Evolutionary conservation across 2,329 filamentous ascomycete genomes (phyloP), one percentile per base, ranked within the genome.

Genomic region (Ceratocystis diversiconidia): DNA sequence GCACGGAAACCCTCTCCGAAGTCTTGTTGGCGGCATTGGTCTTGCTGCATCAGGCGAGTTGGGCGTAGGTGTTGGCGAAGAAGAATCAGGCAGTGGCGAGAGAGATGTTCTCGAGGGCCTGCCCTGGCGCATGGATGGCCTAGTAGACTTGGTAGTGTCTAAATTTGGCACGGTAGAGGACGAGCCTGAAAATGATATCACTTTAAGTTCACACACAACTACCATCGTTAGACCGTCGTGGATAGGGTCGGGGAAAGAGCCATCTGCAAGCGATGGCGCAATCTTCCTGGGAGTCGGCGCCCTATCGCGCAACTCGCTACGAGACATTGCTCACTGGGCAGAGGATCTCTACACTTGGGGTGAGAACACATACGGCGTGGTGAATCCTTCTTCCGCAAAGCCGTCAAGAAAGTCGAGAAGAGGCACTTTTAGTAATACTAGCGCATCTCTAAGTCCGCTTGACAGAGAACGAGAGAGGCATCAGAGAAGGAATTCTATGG

Each of bases 21-120:
- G 87, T 69, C 79, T 95, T 4, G 91, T 90, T 71, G 85, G 87
- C 10, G 91, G 89, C 5, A 85, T 96, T 72, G 96, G 95, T 74
- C 80, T 99, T 41, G 90, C 92, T 12, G 89, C 88, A 5, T 91
- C 90, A 43, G 92, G 94, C 19, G 92, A 97, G 75, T 82, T 97
- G 30, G 94, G 94, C 17, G 84, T 96, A 59, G 94, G 94, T 0
- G 94, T 97, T 0, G 94, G 94, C 19, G 94, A 97, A 73, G 94
- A 97, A 76, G 90, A 96, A 65, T 87, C 91, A 73, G 92, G 92
- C 3, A 96, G 92, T 73, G 91, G 91, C 41, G 92, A 97, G 76
- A 82, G 92, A 71, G 92, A 95, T 71, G 92, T 97, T 0, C 78
- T 99, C 1, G 92, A 97, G 74, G 90, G 90, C n/a, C 84, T 96